Conservation (phyloP, 23 red algal species). For the Gracilariopsis chorda region DNA sequence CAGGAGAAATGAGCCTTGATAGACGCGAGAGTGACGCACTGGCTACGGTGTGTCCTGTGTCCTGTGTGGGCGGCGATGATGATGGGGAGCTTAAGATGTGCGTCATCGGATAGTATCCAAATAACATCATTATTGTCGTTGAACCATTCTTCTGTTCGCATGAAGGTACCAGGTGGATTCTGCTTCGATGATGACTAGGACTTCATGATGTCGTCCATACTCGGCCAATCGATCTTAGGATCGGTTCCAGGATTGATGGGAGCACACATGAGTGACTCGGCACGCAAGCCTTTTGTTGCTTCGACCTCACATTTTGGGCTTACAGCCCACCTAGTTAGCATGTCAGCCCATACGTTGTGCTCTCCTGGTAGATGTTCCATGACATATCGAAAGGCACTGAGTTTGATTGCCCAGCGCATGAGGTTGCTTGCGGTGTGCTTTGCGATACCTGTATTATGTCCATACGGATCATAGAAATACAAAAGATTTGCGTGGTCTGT, state of each 20-base stretch:
- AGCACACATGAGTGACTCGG: not conserved
- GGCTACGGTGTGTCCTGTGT: not conserved
- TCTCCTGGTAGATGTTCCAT: slow-evolving; percentile 4
- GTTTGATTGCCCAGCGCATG: not conserved
- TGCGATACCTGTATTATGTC: not conserved
- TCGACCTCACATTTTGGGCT: too few relatives aligned
- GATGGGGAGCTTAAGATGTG: not conserved
- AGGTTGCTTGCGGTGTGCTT: slow-evolving; percentile 4
- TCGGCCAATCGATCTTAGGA: not conserved
- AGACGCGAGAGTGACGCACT: not conserved
- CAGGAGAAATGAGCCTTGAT: not conserved
- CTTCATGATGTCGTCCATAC: not conserved
- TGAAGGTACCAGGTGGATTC: not conserved
- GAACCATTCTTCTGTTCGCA: not conserved
- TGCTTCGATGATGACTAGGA: not conserved
- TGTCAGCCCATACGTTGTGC: slow-evolving; percentile 6
- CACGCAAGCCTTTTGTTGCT: not conserved
- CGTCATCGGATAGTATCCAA: not conserved
- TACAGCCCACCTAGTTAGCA: not conserved
- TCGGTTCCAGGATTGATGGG: not conserved
- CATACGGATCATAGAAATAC: not conserved
- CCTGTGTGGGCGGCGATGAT: not conserved
- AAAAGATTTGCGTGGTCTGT: not conserved
- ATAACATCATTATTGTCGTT: not conserved
- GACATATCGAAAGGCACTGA: not conserved